phyloP scores from a whole-genome alignment of 495 filamentous ascomycete species.

The Neurospora sp. region DNA sequence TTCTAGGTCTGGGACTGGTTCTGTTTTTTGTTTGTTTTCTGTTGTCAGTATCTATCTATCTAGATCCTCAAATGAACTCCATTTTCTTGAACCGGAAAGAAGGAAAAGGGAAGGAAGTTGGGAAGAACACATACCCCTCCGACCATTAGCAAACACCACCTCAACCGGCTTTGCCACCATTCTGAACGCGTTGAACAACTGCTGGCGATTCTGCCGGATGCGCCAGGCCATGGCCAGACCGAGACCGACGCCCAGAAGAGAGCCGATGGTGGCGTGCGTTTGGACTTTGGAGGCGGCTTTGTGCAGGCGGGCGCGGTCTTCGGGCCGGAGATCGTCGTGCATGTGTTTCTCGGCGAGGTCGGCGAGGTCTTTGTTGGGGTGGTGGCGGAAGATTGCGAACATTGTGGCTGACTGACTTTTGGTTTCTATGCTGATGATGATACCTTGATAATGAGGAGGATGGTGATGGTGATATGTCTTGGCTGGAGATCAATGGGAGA shows the following conservation, averaged over 20 bases:
- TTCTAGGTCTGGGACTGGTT: constrained; percentile 52
- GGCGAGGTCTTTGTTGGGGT: constrained; percentile 41
- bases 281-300: constrained; percentile 43
- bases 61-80: no score
- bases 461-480: not conserved
- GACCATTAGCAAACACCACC: constrained; percentile 51
- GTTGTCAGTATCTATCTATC: not conserved
- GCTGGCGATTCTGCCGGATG: constrained; percentile 40
- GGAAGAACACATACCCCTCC: constrained; percentile 34
- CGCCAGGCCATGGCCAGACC: constrained; percentile 49
- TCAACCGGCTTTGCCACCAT: constrained; percentile 48
- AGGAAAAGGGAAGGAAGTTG: not conserved
- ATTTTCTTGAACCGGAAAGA: no score
- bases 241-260: constrained; percentile 48
- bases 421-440: no score
- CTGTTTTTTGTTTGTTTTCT: constrained; percentile 40
- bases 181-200: constrained; percentile 50
- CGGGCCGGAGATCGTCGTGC: constrained; percentile 48
- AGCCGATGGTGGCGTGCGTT: constrained; percentile 46
- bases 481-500: not conserved
- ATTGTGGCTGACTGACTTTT: constrained; percentile 16
- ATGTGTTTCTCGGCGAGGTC: constrained; percentile 53
- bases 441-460: no score
- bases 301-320: constrained; percentile 49
- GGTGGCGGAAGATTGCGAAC: constrained; percentile 45